A percentile compares a stretch with the other conserved stretches of the same genome.
Evolutionary conservation across 2,329 filamentous ascomycete genomes (phyloP).

Genomic region (Trichoderma hamatum): DNA sequence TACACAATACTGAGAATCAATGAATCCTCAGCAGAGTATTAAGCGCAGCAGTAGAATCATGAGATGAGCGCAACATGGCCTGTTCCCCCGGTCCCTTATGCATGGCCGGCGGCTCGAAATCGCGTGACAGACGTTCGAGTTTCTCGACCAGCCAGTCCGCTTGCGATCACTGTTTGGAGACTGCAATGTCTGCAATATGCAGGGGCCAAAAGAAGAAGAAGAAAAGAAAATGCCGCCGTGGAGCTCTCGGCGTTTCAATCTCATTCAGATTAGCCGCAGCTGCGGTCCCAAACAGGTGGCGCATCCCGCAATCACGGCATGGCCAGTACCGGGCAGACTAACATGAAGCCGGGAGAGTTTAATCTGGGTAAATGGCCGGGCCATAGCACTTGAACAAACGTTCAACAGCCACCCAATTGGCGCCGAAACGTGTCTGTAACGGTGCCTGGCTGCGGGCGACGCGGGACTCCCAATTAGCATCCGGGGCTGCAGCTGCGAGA

Average conservation of each 20-base stretch:
- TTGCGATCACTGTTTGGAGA: constrained; percentile 4
- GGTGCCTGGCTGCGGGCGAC: not conserved
- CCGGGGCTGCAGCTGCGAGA: not conserved
- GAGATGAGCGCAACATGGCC: not conserved
- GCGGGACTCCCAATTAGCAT: not conserved
- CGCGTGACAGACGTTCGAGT: not conserved
- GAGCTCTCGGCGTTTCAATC: not conserved
- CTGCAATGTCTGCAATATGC: not conserved
- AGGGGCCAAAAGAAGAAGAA: not conserved
- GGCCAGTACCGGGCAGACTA: too few species aligned
- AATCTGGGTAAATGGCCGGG: not conserved
- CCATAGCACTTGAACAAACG: not conserved
- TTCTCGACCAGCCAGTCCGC: constrained; percentile 3
- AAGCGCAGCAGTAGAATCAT: not conserved
- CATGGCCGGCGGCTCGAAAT: not conserved
- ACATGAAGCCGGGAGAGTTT: too few species aligned
- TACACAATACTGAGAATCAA: not conserved
- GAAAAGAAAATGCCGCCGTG: not conserved
- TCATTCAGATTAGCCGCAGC: not conserved
- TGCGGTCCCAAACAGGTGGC: not conserved
- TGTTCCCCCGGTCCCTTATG: not conserved
- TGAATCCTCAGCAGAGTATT: not conserved
- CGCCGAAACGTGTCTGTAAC: constrained; percentile 25
- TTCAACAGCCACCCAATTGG: constrained; percentile 23
- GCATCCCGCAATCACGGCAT: not conserved